Base-by-base conservation (phyloP, 805 yeast genomes). In the Starmerella cellae region DNA sequence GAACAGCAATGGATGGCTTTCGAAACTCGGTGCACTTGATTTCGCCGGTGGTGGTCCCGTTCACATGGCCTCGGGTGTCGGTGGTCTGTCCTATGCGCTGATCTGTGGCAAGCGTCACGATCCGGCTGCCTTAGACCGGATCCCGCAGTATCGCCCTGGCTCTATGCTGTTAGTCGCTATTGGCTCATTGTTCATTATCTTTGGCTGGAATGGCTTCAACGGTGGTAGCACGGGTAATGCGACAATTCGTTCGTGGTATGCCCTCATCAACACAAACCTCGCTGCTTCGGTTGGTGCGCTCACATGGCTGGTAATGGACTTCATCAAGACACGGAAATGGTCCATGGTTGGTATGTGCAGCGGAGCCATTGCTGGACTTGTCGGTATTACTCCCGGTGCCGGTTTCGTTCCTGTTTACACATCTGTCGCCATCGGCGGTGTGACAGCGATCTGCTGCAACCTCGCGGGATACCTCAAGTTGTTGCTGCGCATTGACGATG, bases 31-130 rank as follows among this genome's bases (percentile, higher is more conserved):
- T 51, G 79, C 87, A 29, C 72, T 84, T 47, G 98, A 91, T 67
- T 91, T 82, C 59, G 98, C 98, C 19, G 98, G 98, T 59, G 97
- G 97, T 59, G 95, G 95, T 50, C 95, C 97, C 48, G 97, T 91
- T 47, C 98, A 91, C 67, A 83, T 82, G 67, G 67, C 85, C 54
- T 82, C 95, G 29, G 98, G 98, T 54, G 82, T 78, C 53, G 93
- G 94, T 60, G 97, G 96, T 39, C 69, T 91, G 50, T 88, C 95
- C 45, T 88, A 88, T 61, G 94, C 98, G 23, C 70, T 91, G 42
- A 67, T 83, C 49, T 73, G 88, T 59, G 98, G 98, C 66, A 83
- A 79, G 70, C 82, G 98, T 70, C 75, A 76, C 56, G 95, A 84
- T 60, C 70, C 70, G 9, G 70, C 85, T 24, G 67, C 69, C 34